Evolutionary conservation across 352 stramenopile genomes (phyloP), one percentile per base, ranked within the genome.

Genomic region (Phytopythium mirpurense): DNA sequence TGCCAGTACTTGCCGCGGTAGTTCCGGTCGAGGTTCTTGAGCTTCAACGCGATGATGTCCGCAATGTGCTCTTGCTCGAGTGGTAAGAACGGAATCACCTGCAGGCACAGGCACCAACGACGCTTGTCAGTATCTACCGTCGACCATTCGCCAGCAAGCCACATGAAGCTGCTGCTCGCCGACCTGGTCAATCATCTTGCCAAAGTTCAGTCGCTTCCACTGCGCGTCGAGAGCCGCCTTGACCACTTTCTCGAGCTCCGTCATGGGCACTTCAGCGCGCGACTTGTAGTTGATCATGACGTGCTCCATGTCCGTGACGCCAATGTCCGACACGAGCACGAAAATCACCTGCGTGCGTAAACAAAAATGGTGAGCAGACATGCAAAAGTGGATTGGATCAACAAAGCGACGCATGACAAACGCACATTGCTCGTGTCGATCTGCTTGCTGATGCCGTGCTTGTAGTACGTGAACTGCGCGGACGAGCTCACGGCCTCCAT

Each of bases 301-400:
- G 24, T 88, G 70, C 54, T 92, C 82, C 75, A 96, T 93, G 42
- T 89, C 77, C 4, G 67, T 58, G 15, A 88, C 81, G 12, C 87
- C 87, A 62, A 96, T 94, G 58, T 96, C 87, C 12, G 86, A 96
- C 32, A 96, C 82, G 10, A 96, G 71, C 48, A 96, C 62, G 43
- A 96, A 96, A 56, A 96, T 86, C 11, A 91, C 83, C 72, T 93
- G 42, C 29, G 16, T 8, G 14, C 2, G 59, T 16, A 18, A 26
- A 59, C 12, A 43, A 24, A 6, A 51, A 31, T 51, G 11, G 19
- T 19, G 41, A 65, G 48, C 34, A 54, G 38, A 52, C 38, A 15
- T 16, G 27, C n/a, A n/a, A n/a, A n/a, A n/a, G n/a, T n/a, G n/a
- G n/a, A n/a, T n/a, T n/a, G n/a, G n/a, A n/a, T n/a, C n/a, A n/a